phyloP scores from a whole-genome alignment of 768 basidiomycete species.

The Termitomyces eurrhizus region DNA sequence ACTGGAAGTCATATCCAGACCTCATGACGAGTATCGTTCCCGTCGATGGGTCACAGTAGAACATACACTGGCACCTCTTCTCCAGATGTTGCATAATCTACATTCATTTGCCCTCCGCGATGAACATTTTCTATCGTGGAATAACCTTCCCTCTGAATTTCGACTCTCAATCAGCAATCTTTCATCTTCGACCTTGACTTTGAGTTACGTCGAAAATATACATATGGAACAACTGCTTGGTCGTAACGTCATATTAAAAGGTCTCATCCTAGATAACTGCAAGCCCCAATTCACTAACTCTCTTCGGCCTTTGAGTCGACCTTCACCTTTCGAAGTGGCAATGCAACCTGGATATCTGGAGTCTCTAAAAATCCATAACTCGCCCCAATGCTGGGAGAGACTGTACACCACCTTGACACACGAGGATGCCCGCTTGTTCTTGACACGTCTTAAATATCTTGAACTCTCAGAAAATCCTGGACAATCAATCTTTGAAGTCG shows the following conservation, averaged over 20 bases:
- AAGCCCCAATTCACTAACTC: neutral
- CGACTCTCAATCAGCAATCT: slow-evolving; percentile 4
- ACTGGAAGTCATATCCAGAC: neutral
- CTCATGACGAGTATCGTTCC: slow-evolving; percentile 5
- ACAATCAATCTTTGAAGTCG: neutral
- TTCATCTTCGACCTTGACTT: slow-evolving; percentile 3
- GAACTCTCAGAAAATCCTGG: neutral
- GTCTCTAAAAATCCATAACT: neutral
- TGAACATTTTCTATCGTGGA: neutral
- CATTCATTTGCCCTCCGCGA: slow-evolving; percentile 9
- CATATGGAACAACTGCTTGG: slow-evolving; percentile 6
- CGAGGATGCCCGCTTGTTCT: neutral
- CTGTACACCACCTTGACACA: neutral
- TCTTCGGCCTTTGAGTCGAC: neutral
- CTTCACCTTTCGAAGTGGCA: neutral
- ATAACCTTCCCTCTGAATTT: neutral
- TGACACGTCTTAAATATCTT: neutral
- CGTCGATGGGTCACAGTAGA: slow-evolving; percentile 16
- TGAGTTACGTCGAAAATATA: slow-evolving; percentile 1
- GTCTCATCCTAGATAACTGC: slow-evolving; percentile 1
- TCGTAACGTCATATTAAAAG: neutral
- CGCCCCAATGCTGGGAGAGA: slow-evolving; percentile 1
- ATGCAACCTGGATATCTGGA: slow-evolving; percentile 4
- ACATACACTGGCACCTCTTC: slow-evolving; percentile 12
- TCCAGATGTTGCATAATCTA: slow-evolving; percentile 11